Conservation (phyloP, 352 stramenopile genomes). For the Globisporangium canariense region DNA sequence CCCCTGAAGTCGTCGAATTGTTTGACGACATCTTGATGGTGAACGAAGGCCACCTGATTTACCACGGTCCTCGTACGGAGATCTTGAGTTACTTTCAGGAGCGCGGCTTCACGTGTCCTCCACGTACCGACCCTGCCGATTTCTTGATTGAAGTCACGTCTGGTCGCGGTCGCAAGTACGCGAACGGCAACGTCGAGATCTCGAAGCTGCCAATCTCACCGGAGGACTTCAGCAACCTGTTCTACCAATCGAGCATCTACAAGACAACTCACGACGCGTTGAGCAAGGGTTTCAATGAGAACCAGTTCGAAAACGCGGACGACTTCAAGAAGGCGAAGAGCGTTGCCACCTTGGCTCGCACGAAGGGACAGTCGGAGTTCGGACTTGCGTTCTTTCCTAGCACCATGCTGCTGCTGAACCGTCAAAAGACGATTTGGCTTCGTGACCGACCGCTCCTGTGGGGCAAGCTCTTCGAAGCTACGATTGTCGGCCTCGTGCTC, state of each 20-base stretch:
- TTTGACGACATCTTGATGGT: slow-evolving; percentile 96
- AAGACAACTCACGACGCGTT: slow-evolving; percentile 47
- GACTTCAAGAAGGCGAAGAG: slow-evolving; percentile 58
- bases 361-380: slow-evolving; percentile 52
- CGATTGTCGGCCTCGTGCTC: slow-evolving; percentile 76
- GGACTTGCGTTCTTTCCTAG: slow-evolving; percentile 27
- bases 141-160: slow-evolving; percentile 74
- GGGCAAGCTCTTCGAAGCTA: slow-evolving; percentile 55
- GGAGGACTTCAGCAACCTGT: slow-evolving; percentile 52
- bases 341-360: slow-evolving; percentile 40
- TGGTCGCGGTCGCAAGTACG: slow-evolving; percentile 52
- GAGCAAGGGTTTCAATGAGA: slow-evolving; percentile 50
- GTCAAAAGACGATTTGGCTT: slow-evolving; percentile 67
- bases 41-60: slow-evolving; percentile 91
- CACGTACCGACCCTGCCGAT: slow-evolving; percentile 55
- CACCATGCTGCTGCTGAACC: slow-evolving; percentile 48
- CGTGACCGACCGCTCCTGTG: slow-evolving; percentile 56
- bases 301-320: slow-evolving; percentile 51
- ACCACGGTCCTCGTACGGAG: slow-evolving; percentile 80
- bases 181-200: slow-evolving; percentile 28
- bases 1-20: slow-evolving; percentile 88
- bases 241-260: slow-evolving; percentile 55
- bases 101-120: slow-evolving; percentile 67
- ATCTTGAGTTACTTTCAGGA: slow-evolving; percentile 84
- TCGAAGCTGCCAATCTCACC: slow-evolving; percentile 16